These are phyloP conservation scores for Exophiala viscosa DNA, from an alignment of 2,329 filamentous ascomycete species.

Conservation along the genomic window DNA sequence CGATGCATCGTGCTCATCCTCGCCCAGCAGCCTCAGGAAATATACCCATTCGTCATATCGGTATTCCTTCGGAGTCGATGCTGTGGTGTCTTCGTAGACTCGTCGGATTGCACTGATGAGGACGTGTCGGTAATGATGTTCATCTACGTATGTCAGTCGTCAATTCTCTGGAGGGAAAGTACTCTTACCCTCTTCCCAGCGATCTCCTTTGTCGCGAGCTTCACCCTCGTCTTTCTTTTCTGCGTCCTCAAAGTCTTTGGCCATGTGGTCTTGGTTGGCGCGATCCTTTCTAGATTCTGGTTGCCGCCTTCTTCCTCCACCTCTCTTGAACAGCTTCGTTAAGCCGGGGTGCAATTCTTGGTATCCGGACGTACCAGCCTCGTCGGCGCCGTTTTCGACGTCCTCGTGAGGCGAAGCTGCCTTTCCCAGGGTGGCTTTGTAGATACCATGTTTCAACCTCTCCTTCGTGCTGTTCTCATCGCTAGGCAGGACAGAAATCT, in stretches of 20 bases:
- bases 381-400: constrained; percentile 9
- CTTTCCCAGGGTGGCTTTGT: constrained; percentile 25
- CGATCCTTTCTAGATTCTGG: constrained; percentile 6
- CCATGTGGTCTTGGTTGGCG: constrained; percentile 32
- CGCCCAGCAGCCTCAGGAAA: constrained; percentile 47
- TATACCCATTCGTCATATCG: constrained; percentile 47
- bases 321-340: constrained; percentile 14
- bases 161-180: background rate
- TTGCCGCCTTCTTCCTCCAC: constrained; percentile 12
- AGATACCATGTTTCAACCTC: constrained; percentile 29
- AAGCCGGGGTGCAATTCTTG: constrained; percentile 27
- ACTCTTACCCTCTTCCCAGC: constrained; percentile 39
- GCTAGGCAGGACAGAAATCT: constrained; percentile 52
- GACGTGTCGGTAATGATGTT: constrained; percentile 46
- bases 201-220: constrained; percentile 42
- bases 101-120: constrained; percentile 39
- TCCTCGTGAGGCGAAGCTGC: constrained; percentile 2
- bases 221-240: constrained; percentile 41
- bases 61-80: constrained; percentile 35
- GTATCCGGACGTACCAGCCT: constrained; percentile 3
- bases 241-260: constrained; percentile 40
- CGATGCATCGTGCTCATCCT: constrained; percentile 40
- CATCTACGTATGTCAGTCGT: constrained; percentile 12
- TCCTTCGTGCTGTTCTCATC: constrained; percentile 40
- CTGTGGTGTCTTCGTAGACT: constrained; percentile 36